Conservation (phyloP, 225 moss, liverwort and hornwort species). For the Sphagnum tenellum region DNA sequence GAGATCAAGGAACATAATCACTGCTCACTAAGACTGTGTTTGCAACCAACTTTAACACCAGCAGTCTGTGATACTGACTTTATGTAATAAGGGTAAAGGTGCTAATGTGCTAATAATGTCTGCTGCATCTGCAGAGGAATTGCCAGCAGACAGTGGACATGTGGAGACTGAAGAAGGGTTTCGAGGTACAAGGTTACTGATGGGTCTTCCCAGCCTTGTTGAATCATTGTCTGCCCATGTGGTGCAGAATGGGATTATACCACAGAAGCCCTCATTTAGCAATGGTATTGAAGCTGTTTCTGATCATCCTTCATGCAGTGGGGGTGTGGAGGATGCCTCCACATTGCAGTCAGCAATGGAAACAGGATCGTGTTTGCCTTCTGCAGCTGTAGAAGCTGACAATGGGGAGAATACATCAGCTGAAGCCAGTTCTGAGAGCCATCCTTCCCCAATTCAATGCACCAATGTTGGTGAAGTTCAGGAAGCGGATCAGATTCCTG, state of each 20-base stretch:
- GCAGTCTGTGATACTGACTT: too few relatives aligned
- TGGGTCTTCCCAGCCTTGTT: constrained; percentile 70
- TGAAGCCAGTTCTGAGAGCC: constrained; percentile 34
- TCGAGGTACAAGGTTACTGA: constrained; percentile 84
- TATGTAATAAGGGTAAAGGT: too few relatives aligned
- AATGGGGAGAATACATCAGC: constrained; percentile 13
- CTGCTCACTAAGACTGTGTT: too few relatives aligned
- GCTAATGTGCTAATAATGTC: constrained; percentile 3
- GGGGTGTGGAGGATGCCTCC: constrained; percentile 7
- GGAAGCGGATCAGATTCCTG: constrained; percentile 14
- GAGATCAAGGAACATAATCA: too few relatives aligned
- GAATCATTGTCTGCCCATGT: constrained; percentile 68
- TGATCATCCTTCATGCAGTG: constrained; percentile 2
- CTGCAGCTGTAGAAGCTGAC: constrained; percentile 14
- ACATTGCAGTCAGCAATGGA: constrained; percentile 24
- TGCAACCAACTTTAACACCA: too few relatives aligned
- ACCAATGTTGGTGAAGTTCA: constrained; percentile 9
- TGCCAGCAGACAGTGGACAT: constrained; percentile 56
- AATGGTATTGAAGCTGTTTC: constrained; percentile 27
- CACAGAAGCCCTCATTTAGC: constrained; percentile 21
- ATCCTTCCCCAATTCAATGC: constrained; percentile 4
- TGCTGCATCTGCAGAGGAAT: constrained; percentile 56
- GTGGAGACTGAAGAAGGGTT: constrained; percentile 93
- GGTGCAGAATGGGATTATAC: constrained; percentile 40
- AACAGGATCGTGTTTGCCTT: constrained; percentile 11